Evolutionary conservation across 177 flowering plant genomes (phyloP).

Genomic region (Vitis hybrid): DNA sequence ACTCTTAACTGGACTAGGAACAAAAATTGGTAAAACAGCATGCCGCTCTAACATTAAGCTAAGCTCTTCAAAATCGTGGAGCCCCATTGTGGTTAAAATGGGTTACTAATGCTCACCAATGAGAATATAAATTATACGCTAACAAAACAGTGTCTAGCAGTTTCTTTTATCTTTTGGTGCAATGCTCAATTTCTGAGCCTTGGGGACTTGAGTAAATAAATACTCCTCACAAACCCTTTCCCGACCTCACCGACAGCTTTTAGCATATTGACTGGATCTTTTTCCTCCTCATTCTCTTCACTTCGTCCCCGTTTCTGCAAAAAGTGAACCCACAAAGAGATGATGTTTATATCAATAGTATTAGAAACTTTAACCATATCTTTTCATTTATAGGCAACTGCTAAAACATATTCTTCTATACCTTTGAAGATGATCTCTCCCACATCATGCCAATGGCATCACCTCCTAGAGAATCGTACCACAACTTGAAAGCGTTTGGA

Average conservation of each 20-base stretch:
- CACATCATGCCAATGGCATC: conserved; percentile 94
- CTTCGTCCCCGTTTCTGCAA: conserved; percentile 74
- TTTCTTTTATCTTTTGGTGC: no score
- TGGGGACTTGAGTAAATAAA: conserved; percentile 69
- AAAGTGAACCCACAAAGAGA: background rate
- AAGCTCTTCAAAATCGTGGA: no score
- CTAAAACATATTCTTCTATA: conserved; percentile 14
- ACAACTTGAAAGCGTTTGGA: conserved; percentile 52
- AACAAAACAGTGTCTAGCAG: no score
- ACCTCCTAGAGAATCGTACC: conserved; percentile 94
- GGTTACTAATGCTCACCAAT: no score
- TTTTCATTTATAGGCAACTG: no score
- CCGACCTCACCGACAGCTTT: conserved; percentile 71
- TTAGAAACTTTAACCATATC: background rate
- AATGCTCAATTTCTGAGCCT: conserved; percentile 28
- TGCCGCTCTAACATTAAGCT: no score
- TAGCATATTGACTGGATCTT: conserved; percentile 42
- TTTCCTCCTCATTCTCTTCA: conserved; percentile 35
- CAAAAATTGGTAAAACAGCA: no score
- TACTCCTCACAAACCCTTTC: conserved; percentile 76
- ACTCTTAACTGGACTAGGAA: no score
- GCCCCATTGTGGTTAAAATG: no score
- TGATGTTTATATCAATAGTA: background rate
- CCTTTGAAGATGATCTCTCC: conserved; percentile 62
- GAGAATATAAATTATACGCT: no score